Evolutionary conservation across 768 basidiomycete genomes (phyloP), one percentile per base, ranked within the genome.

Genomic region (Sporobolomyces pararoseus): DNA sequence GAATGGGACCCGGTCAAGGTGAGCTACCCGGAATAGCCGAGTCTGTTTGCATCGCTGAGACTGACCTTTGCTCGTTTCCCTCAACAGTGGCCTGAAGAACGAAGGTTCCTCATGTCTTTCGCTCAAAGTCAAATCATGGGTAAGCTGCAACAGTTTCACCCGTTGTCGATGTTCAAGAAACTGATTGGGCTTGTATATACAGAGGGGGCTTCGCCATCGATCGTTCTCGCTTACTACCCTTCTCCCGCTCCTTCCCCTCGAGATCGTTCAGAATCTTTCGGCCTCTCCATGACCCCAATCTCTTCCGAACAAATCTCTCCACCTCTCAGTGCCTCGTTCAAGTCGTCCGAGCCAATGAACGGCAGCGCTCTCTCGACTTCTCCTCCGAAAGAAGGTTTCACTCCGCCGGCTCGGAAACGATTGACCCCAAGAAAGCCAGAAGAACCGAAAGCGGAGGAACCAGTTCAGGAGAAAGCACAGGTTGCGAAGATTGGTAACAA

Each of bases 211-310:
- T 67, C 63, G 6, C 72, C 70, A 13, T 74, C 67, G 14, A 72
- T 77, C 37, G 70, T 76, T 12, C 70, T 77, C 50, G 76, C 76
- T 3, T 77, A 77, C 63, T 77, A 77, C 54, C 76, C 76, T 23
- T 75, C 75, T 0, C 76, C 76, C 19, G 57, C 70, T 0, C 59
- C 70, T 0, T 71, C 73, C 2, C 76, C 75, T 0, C 50, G 63
- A 3, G 61, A 68, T 16, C 61, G 63, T 10, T 49, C 68, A 19
- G 66, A 62, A n/a, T 68, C 68, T 23, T 50, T 49, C 55, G 47
- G 49, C 34, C 32, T 75, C 27, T 46, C 53, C 5, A 75, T 77
- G 75, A 70, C 75, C 0, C 60, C 75, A 1, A 2, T 74, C 27
- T 14, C 74, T 6, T 47, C 50, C n/a, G 39, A 60, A 35, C 63